Evolutionary conservation across 2,329 filamentous ascomycete genomes (phyloP), one percentile per base, ranked within the genome.

Genomic region (Penicillium vulpinum): DNA sequence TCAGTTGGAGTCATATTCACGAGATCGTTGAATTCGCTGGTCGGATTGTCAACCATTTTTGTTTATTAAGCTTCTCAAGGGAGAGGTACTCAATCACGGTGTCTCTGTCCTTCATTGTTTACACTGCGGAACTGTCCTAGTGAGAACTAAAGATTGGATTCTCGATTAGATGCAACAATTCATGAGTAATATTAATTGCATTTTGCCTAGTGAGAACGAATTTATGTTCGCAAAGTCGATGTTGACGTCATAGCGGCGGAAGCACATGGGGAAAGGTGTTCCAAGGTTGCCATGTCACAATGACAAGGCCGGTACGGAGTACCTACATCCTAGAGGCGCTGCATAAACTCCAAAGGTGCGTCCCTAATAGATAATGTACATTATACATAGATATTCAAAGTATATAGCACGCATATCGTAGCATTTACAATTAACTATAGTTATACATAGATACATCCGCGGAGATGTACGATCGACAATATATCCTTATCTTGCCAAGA

Each of bases 1-100:
- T 88, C 85, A 2, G 76, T 71, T 3, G 84, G 75, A 11, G 78
- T 80, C 85, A 88, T 88, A 70, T 88, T 88, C 70, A 88, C 84
- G 44, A 87, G 72, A 39, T 83, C 77, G 59, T 88, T 87, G 77
- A 87, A 89, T 67, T 88, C 85, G 51, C 81, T 79, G 18, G 13
- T 36, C 3, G 2, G 16, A 16, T 24, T 16, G 24, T 48, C 13
- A 47, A 61, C 73, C 67, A 29, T 73, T 28, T 18, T 28, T 13
- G 36, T 43, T 28, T 18, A n/a, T 18, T 10, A 26, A 43, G 9
- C 15, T 9, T 26, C 8, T n/a, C 3, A 26, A 11, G 15, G 35
- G 54, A 40, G 40, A 26, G 9, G 59, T 63, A 82, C 80, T 78
- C 57, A 62, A 82, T 80, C 51, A 82, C 78, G 45, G 78, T 82